Base-by-base conservation (phyloP, 176 grass and related monocot genomes). In the Hsuehochloa calcarea region DNA sequence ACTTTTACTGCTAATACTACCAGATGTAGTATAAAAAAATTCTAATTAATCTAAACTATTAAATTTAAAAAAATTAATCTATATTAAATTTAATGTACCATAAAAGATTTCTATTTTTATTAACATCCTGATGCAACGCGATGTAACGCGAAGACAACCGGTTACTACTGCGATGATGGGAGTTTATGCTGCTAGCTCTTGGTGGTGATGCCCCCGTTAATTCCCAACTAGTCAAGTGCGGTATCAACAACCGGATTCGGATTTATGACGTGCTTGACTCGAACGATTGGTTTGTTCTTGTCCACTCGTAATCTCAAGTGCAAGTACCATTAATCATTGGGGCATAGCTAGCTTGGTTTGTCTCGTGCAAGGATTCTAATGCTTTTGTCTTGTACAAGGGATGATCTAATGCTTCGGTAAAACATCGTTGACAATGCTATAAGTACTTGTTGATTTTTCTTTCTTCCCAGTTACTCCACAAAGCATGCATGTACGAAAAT, bases 251-350 rank as follows among this genome's bases (percentile, higher is more conserved):
- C 31, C 22, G n/a, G 27, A 9, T 19, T 61, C 31, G 50, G 52
- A 25, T 79, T 35, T 1, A 12, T 61, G 58, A 58, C 77, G 77
- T 80, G 49, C 56, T 16, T 43, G 41, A 49, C 74, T 19, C 37
- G 20, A 17, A 59, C 15, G 70, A 63, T 82, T 17, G n/a, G 25
- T 29, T 19, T 56, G 19, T 6, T 71, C 1, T 12, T 43, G 75
- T 39, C n/a, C 39, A 22, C 55, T 65, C 76, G 0, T 62, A 40
- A 54, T 65, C 85, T 41, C 68, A 12, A 16, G 56, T 5, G 22
- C 6, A 34, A 82, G 34, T 71, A n/a, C 72, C 38, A 14, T 26
- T 64, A 64, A 73, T 86, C 56, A 70, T 78, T 63, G 60, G 25
- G 2, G 60, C 5, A 62, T 13, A 26, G 25, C 12, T 13, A 29